Evolutionary conservation across 768 basidiomycete genomes (phyloP), one percentile per base, ranked within the genome.

Genomic region (Gloeopeniophorella convolvens): DNA sequence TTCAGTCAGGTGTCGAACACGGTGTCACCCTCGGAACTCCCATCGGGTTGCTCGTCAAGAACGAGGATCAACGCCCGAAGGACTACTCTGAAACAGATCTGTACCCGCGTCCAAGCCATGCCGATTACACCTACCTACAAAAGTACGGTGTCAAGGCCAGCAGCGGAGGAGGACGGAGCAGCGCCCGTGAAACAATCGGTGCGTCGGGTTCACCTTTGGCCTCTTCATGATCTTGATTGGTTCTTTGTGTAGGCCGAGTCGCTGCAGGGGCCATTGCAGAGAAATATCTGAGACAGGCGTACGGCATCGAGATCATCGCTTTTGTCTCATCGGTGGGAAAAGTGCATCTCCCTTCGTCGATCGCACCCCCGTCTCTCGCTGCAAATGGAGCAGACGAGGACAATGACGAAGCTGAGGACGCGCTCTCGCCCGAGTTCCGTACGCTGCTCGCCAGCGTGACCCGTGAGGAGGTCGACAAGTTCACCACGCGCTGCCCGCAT

Each of bases 201-300:
- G 59, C 43, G 67, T 57, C 1, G 47, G 11, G n/a, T n/a, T 41
- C 45, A 7, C 42, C 8, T 33, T 44, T 20, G 33, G 13, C 11
- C 13, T 15, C 11, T 15, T 28, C 9, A 12, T 27, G 11, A 10
- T 34, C 27, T n/a, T 8, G 33, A 18, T 50, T 31, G 28, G 28
- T n/a, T 54, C 18, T 24, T 32, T 20, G 48, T 12, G 13, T 60
- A 92, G 89, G 89, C 23, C 88, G 96, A 43, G 96, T 99, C 26
- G 96, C 96, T 5, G 96, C 96, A 9, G 96, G 96, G 28, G 92
- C 96, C 10, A 97, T 99, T 61, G 96, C 96, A 4, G 96, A 98
- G 70, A 90, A 82, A 66, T 99, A 97, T 68, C 78, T 99, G 46
- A 89, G 82, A 59, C 66, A 79, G 45, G 92, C 82, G 9, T 84